These are phyloP conservation scores for Pseudocercospora ulei DNA, from an alignment of 2,329 filamentous ascomycete genomes.

Conservation along the genomic window DNA sequence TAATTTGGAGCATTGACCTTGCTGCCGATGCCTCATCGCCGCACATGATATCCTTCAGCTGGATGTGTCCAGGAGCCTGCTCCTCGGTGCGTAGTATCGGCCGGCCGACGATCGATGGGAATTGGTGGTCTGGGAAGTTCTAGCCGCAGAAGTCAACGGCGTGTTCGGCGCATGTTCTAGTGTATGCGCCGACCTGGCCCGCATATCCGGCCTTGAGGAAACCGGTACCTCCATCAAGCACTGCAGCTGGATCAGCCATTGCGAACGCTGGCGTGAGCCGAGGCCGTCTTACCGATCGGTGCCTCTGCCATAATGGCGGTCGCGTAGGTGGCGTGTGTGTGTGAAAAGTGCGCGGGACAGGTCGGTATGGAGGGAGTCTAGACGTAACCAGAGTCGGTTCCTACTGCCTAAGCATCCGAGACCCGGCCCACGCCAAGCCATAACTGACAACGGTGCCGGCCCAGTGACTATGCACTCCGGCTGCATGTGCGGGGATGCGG, in stretches of 20 bases:
- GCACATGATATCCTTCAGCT: slow-evolving; percentile 98
- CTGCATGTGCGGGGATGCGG: too few relatives aligned
- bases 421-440: too few relatives aligned
- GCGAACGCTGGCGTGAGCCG: slow-evolving; percentile 14
- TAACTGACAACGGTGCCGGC: too few relatives aligned
- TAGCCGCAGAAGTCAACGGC: slow-evolving; percentile 35
- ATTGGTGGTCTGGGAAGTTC: slow-evolving; percentile 99
- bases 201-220: slow-evolving; percentile 99
- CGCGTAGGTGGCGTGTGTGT: neutral
- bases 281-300: slow-evolving; percentile 40
- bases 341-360: neutral
- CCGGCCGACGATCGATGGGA: slow-evolving; percentile 93
- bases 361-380: too few relatives aligned
- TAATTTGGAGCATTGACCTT: slow-evolving; percentile 94
- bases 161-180: neutral
- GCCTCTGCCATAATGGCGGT: slow-evolving; percentile 40
- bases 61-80: slow-evolving; percentile 55
- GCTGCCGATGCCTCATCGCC: slow-evolving; percentile 95
- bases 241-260: slow-evolving; percentile 43
- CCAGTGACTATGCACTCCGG: too few relatives aligned
- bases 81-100: slow-evolving; percentile 97
- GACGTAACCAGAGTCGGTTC: too few relatives aligned
- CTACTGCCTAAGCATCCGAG: too few relatives aligned
- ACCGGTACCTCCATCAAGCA: slow-evolving; percentile 98
- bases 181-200: slow-evolving; percentile 54